Evolutionary conservation across 2,329 filamentous ascomycete species (phyloP), one percentile per base, ranked within the genome.

Genomic region (Fonsecaea erecta): DNA sequence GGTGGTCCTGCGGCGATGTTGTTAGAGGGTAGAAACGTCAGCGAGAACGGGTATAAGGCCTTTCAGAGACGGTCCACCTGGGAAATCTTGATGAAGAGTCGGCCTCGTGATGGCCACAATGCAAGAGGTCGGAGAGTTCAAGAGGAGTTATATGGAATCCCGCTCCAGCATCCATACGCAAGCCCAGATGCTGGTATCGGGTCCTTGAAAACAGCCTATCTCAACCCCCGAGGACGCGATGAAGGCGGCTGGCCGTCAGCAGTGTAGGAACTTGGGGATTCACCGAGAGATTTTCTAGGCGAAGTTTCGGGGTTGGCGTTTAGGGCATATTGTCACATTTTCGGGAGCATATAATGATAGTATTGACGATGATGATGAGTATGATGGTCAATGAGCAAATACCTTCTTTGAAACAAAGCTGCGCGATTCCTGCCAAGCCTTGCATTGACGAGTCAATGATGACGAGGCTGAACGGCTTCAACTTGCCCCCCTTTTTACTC

Each of bases 1-100:
- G 64, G 60, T 4, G 58, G 30, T 40, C 56, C 32, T n/a, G 55
- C 11, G 14, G 54, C 55, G 3, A 28, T 57, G n/a, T 28, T 63
- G 40, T 40, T 58, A 9, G 60, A 63, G 9, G 53, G 46, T 2
- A 60, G 57, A 52, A 46, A 24, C 16, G 43, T 48, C 43, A 24
- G 43, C 43, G 34, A 16, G 6, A 30, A 9, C 26, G 34, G 8
- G 24, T 24, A 24, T 32, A 61, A 40, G 52, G 9, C 35, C n/a
- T 14, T 43, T 32, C 18, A 48, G 26, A 48, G 43, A 24, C 43
- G 43, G 3, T 48, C 43, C 18, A 24, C 43, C 3, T 48, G 43
- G 43, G 43, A 48, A 12, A 5, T 48, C 21, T 14, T 48, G 43
- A 26, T 12, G 43, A 48, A 21, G 43, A 16, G 26, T 6, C 24